Evolutionary conservation across 2,329 filamentous ascomycete species (phyloP), one percentile per base, ranked within the genome.

Genomic region (Grosmannia clavigera): DNA sequence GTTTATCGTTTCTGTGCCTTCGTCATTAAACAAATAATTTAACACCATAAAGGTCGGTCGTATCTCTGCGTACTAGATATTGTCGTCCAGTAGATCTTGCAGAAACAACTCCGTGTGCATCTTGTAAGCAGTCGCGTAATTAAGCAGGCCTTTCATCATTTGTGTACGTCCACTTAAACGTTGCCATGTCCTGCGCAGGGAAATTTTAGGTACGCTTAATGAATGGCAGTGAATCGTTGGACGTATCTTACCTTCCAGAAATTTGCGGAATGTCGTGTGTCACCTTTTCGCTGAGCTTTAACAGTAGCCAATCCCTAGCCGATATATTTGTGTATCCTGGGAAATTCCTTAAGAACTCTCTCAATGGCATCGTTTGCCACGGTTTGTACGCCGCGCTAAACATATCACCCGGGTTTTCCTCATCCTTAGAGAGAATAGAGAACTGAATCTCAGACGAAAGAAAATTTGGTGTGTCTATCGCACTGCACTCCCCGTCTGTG

Each of bases 81-180:
- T 81, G 67, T 88, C 84, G 7, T 74, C 67, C 27, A 83, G 78
- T 68, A 88, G 84, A 62, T 82, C 80, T 61, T 83, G 73, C 12
- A 88, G 80, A 25, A 81, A 82, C 3, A 73, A 68, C 12, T 74
- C 72, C 2, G 84, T 86, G 65, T 89, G 88, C 68, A 72, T 74
- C 55, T 75, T 73, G 67, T 84, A 88, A 3, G 84, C 83, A 3
- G 74, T 76, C 67, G 83, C 78, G 65, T 88, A 88, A 67, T 85
- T 86, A 66, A 88, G 79, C 0, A 89, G 74, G 0, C 86, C 86
- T 67, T 89, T 88, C 78, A 88, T 87, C 74, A 86, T 85, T 56
- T 83, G 78, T 4, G 86, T 89, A 4, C 84, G 78, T 56, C 80
- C 78, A 64, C 88, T 87, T 70, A 90, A 91, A 65, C 78, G 79